These are phyloP conservation scores for Neocatenulostroma microsporum DNA, from an alignment of 2,329 filamentous ascomycete genomes.

Conservation along the genomic window DNA sequence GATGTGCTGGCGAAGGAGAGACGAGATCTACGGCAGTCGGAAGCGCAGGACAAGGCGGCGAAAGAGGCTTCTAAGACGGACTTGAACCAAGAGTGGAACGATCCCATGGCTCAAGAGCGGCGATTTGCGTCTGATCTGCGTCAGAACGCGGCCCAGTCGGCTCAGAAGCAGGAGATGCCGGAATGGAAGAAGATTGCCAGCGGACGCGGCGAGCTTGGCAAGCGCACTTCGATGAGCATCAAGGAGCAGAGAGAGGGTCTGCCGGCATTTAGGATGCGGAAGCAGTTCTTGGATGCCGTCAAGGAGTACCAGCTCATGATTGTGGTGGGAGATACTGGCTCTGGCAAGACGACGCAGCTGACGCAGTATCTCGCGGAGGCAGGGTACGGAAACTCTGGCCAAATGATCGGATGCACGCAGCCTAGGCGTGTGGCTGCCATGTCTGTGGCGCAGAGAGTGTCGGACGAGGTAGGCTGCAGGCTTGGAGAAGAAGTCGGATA, in stretches of 20 bases:
- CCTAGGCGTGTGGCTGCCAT: conserved; percentile 95
- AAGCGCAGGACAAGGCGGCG: conserved; percentile 69
- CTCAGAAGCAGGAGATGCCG: conserved; percentile 61
- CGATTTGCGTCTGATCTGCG: conserved; percentile 85
- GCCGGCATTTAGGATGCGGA: conserved; percentile 82
- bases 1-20: conserved; percentile 82
- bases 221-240: conserved; percentile 82
- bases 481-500: conserved; percentile 93
- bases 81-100: conserved; percentile 85
- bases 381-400: conserved; percentile 73
- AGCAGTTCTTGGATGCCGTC: conserved; percentile 80
- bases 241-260: conserved; percentile 88
- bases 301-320: conserved; percentile 83
- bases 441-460: conserved; percentile 94
- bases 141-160: conserved; percentile 44
- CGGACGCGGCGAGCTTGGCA: conserved; percentile 73
- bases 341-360: conserved; percentile 92
- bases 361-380: conserved; percentile 93
- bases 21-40: conserved; percentile 79
- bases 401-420: conserved; percentile 89
- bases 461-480: conserved; percentile 87
- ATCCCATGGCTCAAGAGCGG: conserved; percentile 85
- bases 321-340: conserved; percentile 94
- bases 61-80: conserved; percentile 72
- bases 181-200: conserved; percentile 82